phyloP scores from a whole-genome alignment of 2,329 filamentous ascomycete species.

The Trichophaea hybrida region DNA sequence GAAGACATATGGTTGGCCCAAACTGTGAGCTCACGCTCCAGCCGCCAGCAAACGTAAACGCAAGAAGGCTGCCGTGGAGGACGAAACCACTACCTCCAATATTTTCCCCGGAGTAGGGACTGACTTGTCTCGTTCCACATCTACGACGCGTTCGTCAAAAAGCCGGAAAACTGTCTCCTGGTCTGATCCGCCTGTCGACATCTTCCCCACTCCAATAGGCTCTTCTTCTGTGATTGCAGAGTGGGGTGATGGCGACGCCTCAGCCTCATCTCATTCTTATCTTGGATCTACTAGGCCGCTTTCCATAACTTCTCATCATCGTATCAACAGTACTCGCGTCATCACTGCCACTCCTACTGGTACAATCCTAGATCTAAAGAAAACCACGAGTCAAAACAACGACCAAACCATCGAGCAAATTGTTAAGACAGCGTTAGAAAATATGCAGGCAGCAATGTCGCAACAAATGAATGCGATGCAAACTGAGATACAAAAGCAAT shows the following conservation, averaged over 20 bases:
- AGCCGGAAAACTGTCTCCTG: conserved; percentile 22
- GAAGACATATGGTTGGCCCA: conserved; percentile 20
- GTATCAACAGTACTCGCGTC: background rate
- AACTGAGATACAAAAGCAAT: conserved; percentile 13
- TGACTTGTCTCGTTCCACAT: background rate
- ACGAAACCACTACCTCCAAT: conserved; percentile 6
- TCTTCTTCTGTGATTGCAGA: background rate
- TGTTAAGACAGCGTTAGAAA: conserved; percentile 5
- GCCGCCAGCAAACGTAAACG: conserved; percentile 3
- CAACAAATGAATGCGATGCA: conserved; percentile 16
- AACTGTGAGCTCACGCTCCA: background rate
- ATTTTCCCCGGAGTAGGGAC: background rate
- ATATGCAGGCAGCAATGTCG: conserved; percentile 16
- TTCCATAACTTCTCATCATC: background rate
- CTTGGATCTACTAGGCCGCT: background rate
- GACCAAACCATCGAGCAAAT: background rate
- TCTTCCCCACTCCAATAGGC: background rate
- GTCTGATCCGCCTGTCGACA: conserved; percentile 6
- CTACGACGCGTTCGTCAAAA: conserved; percentile 15
- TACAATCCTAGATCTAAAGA: too few species aligned
- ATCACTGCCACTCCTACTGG: background rate
- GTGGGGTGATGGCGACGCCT: background rate
- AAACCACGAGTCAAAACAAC: background rate
- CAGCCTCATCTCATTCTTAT: background rate
- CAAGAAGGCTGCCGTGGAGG: conserved; percentile 12